Evolutionary conservation across 2,329 filamentous ascomycete genomes (phyloP).

Genomic region (Purpureocillium lavendulum): DNA sequence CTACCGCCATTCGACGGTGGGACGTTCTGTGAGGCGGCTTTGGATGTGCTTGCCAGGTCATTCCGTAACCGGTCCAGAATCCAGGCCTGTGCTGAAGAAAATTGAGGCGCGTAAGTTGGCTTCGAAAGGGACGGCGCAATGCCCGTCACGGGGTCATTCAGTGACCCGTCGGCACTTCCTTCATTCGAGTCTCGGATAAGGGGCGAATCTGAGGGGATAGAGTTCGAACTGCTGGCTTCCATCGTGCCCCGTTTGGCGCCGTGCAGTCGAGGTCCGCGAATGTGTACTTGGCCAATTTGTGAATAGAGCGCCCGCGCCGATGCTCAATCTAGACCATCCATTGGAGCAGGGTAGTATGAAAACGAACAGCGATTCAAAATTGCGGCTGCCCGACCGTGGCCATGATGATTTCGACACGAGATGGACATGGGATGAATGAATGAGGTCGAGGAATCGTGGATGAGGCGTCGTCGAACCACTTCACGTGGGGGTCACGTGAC

Average conservation of each 20-base stretch:
- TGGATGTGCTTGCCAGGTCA: neutral
- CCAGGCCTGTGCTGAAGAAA: slow-evolving; percentile 15
- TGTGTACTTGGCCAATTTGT: no score
- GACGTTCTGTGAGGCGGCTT: neutral
- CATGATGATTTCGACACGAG: neutral
- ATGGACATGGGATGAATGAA: neutral
- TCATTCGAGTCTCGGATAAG: no score
- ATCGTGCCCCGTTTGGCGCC: no score
- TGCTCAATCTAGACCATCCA: neutral
- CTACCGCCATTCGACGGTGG: neutral
- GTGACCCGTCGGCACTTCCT: no score
- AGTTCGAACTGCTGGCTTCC: no score
- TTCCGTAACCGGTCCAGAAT: slow-evolving; percentile 19
- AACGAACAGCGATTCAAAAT: neutral
- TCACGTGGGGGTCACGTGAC: slow-evolving; percentile 1
- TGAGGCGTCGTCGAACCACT: neutral
- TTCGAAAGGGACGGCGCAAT: neutral
- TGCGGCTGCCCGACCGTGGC: no score
- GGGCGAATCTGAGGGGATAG: no score
- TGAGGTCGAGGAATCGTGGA: neutral
- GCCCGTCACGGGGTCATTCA: no score
- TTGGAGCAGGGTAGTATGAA: neutral
- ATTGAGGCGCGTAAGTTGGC: slow-evolving; percentile 19
- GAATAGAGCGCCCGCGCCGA: no score
- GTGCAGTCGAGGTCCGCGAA: no score